These are phyloP conservation scores for Ophiobolus disseminans DNA, from an alignment of 2,329 filamentous ascomycete genomes.

Conservation along the genomic window DNA sequence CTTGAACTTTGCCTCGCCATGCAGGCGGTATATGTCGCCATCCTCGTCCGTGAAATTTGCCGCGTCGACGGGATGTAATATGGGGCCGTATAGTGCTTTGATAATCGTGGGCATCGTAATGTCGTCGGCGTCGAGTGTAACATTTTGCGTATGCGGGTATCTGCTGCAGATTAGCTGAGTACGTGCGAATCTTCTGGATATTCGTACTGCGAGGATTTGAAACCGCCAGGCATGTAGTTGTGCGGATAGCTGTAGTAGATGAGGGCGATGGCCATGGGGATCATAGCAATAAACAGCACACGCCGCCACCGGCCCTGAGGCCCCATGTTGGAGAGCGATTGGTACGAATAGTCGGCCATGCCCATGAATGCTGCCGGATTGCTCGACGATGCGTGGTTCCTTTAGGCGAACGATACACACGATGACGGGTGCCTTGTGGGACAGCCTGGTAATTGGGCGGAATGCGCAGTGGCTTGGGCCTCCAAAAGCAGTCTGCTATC, in stretches of 20 bases:
- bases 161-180: constrained; percentile 15
- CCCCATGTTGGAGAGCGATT: constrained; percentile 40
- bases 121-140: constrained; percentile 36
- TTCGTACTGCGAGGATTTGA: constrained; percentile 33
- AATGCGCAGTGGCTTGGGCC: constrained; percentile 1
- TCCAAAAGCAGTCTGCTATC: constrained; percentile 1
- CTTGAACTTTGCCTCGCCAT: constrained; percentile 41
- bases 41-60: constrained; percentile 49
- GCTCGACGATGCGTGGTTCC: neutral
- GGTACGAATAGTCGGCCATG: constrained; percentile 39
- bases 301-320: constrained; percentile 46
- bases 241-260: constrained; percentile 40
- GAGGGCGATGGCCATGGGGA: constrained; percentile 40
- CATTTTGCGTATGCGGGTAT: constrained; percentile 34
- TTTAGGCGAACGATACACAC: neutral
- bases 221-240: constrained; percentile 28
- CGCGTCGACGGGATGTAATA: constrained; percentile 45
- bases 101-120: constrained; percentile 46
- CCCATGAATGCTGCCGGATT: constrained; percentile 4
- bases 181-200: neutral
- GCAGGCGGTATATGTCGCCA: constrained; percentile 41
- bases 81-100: constrained; percentile 46
- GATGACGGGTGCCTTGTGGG: neutral
- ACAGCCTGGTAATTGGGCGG: neutral
- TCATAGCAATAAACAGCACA: constrained; percentile 37